Evolutionary conservation across 306 rosid genomes (phyloP), one percentile per base, ranked within the genome.

Genomic region (Vachellia collinsii): DNA sequence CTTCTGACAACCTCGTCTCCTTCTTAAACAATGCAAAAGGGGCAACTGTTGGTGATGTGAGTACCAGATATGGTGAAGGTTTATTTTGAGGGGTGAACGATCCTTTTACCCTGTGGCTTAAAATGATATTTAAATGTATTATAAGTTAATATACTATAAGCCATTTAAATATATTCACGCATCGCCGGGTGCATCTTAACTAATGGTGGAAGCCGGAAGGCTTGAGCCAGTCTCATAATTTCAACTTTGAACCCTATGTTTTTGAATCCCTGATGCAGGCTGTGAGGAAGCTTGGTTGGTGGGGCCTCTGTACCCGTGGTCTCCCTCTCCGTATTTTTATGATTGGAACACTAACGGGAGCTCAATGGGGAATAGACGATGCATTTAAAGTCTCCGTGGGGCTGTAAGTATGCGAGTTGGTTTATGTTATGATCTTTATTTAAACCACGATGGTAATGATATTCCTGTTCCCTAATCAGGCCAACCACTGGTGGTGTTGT

Each of bases 331-430:
- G 99, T 79, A 95, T 95, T 81, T 93, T 90, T 75, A 95, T 95
- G 98, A 88, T 95, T 78, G 98, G 98, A 86, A 93, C 98, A 70
- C 98, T 95, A 37, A 95, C 99, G 3, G 99, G 98, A 81, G 97
- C 96, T 84, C 99, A 93, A 74, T 95, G 99, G 99, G 99, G 92
- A 68, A 87, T 93, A 86, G 93, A 95, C 12, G 99, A 95, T 80
- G 97, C 97, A 59, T 95, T 95, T 89, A 93, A 95, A 89, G 97
- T 95, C 82, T 93, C 54, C 10, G 98, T 91, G 19, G 99, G 99
- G 61, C 88, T 95, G 99, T 95, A 91, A 88, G 97, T 90, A 79
- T 51, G 22, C 69, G 39, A 34, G 51, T 12, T 50, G 25, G 23
- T 85, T 50, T 22, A 8, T 61, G 25, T 76, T 6, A 23, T 36